phyloP scores from a whole-genome alignment of 306 rosid species.

The Nissolia schottii region DNA sequence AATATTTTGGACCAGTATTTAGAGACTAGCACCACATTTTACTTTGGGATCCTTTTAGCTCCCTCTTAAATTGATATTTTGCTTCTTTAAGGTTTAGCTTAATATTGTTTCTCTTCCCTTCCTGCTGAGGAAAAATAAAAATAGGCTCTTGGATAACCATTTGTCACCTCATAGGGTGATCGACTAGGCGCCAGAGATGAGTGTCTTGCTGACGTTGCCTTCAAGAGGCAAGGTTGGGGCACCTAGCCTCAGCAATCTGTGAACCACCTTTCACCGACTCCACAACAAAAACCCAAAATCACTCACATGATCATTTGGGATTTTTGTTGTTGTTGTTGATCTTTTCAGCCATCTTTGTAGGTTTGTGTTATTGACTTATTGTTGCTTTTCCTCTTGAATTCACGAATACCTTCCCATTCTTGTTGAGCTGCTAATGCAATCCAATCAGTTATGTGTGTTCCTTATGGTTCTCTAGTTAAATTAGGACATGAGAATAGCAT shows the following conservation, averaged over 20 bases:
- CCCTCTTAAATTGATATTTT: not conserved
- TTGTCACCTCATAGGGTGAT: not conserved
- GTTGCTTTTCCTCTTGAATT: not conserved
- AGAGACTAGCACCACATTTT: not conserved
- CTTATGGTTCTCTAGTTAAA: conserved; percentile 1
- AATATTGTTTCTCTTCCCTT: not conserved
- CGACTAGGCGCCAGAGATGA: not conserved
- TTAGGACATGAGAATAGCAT: conserved; percentile 4
- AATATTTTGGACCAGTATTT: conserved; percentile 7
- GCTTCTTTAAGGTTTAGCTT: not conserved
- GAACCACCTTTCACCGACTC: not conserved
- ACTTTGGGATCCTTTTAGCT: not conserved
- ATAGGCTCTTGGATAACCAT: not conserved
- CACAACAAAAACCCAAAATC: not conserved
- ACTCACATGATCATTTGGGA: not conserved
- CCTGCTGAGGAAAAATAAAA: not conserved
- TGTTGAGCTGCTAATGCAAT: not conserved
- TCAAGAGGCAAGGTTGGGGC: not conserved
- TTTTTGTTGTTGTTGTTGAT: not conserved
- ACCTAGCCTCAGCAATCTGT: not conserved
- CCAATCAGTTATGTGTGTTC: not conserved
- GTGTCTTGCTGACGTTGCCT: not conserved
- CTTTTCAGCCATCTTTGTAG: not conserved
- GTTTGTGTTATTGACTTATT: not conserved
- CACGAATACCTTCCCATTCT: not conserved